Evolutionary conservation across 2,329 filamentous ascomycete genomes (phyloP).

Genomic region (Clonostachys rosea): DNA sequence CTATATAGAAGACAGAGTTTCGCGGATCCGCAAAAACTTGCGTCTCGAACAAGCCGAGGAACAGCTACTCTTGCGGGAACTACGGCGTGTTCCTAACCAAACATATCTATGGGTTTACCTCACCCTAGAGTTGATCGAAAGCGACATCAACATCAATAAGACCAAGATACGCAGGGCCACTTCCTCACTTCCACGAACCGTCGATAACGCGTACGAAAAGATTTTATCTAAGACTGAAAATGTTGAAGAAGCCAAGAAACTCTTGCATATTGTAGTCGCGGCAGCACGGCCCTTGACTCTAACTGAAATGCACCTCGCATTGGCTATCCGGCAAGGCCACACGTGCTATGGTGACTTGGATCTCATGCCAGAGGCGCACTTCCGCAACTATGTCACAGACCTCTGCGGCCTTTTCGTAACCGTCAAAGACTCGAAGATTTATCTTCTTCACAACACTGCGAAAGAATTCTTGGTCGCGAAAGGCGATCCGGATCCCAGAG

Average conservation of each 20-base stretch:
- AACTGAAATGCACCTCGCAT: conserved; percentile 11
- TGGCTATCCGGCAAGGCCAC: conserved; percentile 5
- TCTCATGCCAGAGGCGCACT: background rate
- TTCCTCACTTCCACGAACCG: conserved; percentile 7
- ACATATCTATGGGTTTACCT: conserved; percentile 20
- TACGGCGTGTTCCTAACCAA: conserved; percentile 7
- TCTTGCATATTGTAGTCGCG: conserved; percentile 15
- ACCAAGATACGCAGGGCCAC: conserved; percentile 3
- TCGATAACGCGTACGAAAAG: conserved; percentile 16
- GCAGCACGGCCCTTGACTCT: conserved; percentile 13
- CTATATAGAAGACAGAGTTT: conserved; percentile 7
- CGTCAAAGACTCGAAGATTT: conserved; percentile 12
- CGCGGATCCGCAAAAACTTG: background rate
- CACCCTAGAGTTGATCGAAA: conserved; percentile 7
- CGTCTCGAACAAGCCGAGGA: conserved; percentile 4
- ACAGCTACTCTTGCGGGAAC: conserved; percentile 3
- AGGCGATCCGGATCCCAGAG: background rate
- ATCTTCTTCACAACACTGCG: conserved; percentile 20
- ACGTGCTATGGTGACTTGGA: conserved; percentile 5
- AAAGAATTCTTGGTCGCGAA: conserved; percentile 17
- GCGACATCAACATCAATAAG: conserved; percentile 3
- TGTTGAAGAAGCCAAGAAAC: conserved; percentile 4
- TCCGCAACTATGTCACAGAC: conserved; percentile 9
- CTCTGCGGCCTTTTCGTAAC: conserved; percentile 24
- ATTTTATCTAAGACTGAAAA: conserved; percentile 11